Base-by-base conservation (phyloP, 257 asterid genomes). In the Rehmannia glutinosa region DNA sequence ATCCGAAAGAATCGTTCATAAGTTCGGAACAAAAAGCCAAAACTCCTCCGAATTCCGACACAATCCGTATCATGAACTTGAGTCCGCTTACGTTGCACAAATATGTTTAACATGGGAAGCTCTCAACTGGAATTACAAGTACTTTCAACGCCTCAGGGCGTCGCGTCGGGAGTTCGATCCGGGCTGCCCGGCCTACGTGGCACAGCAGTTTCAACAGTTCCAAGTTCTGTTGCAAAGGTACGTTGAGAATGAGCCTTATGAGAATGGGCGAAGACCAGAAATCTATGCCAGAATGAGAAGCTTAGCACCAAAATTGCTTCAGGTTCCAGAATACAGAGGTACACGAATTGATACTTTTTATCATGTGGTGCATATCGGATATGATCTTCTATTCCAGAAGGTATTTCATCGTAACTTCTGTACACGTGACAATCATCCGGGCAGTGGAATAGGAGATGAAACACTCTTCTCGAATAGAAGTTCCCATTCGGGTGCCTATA, bases 271-370 rank as follows among this genome's bases (percentile, higher is more conserved):
- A 53, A 53, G 61, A n/a, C 61, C 61, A 4, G 61, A 53, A 8
- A 27, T 53, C 11, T 53, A 27, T 5, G 61, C 61, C 5, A 12
- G 91, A 41, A 80, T 83, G 81, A 82, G 95, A 70, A 77, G 89
- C 30, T 59, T 74, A 62, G 89, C 92, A 7, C 91, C 97, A 0
- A 89, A 87, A 60, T 71, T 89, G 68, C 97, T 89, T 67, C 97
- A 89, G 66, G 93, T 89, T 47, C 95, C 97, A 0, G 91, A 89
- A 73, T 89, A 87, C 59, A 62, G 86, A 84, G 96, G 96, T 89
- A 75, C 3, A n/a, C 10, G n/a, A n/a, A 39, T 32, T 32, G 8
- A 32, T 32, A 32, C n/a, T n/a, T n/a, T n/a, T n/a, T n/a, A 32
- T 32, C 1, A 32, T 32, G 4, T 32, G 8, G 8, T 32, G n/a